Evolutionary conservation across 164 flowering plant species (phyloP), one percentile per base, ranked within the genome.

Genomic region (Nelumbo lutea): DNA sequence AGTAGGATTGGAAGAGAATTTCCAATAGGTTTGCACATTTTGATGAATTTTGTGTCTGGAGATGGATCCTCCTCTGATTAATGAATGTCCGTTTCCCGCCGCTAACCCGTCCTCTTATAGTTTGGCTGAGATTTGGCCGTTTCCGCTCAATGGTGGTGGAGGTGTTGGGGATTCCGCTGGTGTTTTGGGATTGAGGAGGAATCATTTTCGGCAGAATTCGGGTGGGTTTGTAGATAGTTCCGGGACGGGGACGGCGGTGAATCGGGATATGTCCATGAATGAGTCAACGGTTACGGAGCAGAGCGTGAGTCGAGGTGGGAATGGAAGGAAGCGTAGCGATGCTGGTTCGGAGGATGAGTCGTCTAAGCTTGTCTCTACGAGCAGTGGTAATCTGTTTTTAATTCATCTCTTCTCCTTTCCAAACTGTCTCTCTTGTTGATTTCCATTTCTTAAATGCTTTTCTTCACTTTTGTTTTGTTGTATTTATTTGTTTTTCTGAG

Each of bases 31-130:
- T 51, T 4, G 55, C 9, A 13, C 5, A 2, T 2, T 51, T 51
- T 51, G 55, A 51, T 51, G 55, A 51, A 51, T 51, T 51, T 51
- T 51, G 55, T 51, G 55, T 51, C 55, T 51, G 11, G 43, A 40
- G 64, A 93, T 93, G 98, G 96, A 93, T 79, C 90, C 89, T 59
- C 87, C 89, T 38, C 48, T 90, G 68, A 73, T 87, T 59, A 84
- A 79, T 60, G 90, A 85, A 55, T 76, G 83, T 8, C 83, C 91
- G 0, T 87, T 87, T 68, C 74, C 91, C 0, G 76, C 87, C 0
- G 87, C 90, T 0, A 85, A 83, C 67, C 83, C 83, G 0, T 77
- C 90, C 0, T 76, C 96, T 27, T 86, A 80, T 72, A 84, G 79
- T 53, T 58, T 89, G 42, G 82, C 87, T 2, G 93, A 83, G 86